Base-by-base conservation (phyloP, 441 rosid genomes). In the Populus hybrid region DNA sequence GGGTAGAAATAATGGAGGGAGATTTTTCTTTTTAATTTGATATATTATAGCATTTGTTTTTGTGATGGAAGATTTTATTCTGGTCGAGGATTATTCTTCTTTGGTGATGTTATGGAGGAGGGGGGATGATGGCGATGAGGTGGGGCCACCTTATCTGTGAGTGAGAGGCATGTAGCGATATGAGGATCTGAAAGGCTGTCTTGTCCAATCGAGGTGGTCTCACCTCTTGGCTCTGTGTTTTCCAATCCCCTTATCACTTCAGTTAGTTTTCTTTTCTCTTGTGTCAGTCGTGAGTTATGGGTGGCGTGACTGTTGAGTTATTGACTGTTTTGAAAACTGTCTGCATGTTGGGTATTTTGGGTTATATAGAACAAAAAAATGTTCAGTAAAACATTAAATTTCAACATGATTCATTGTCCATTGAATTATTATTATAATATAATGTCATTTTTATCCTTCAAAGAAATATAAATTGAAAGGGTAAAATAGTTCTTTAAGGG, bases 101-200 rank as follows among this genome's bases (percentile, higher is more conserved):
- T 24, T 38, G 72, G 59, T 59, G 30, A 32, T 30, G 8, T 14
- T 1, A n/a, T 5, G 11, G 72, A n/a, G 23, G 64, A 73, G 34
- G 34, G 81, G 74, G 73, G 74, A 73, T 66, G 79, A 74, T 10
- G 80, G 72, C 40, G 75, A 79, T 38, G 30, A 23, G 46, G 84
- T 28, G 88, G 92, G 85, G 38, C 82, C 84, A 73, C 46, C 92
- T 91, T 93, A 91, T 93, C 95, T 64, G 23, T 14, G 8, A 68
- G 67, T 57, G 90, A 83, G 78, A 81, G 94, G 94, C 83, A 72
- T 8, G 79, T 12, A 78, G 65, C 66, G 26, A 46, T 12, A 46
- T 46, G 57, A 46, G 57, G 57, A 14, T 46, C 12, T 14, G 42
- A 78, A 70, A 71, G 76, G 77, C 21, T 11, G 80, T 83, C 66